Conservation (phyloP, 2,329 filamentous ascomycete genomes). For the Cladosporium oxysporum region DNA sequence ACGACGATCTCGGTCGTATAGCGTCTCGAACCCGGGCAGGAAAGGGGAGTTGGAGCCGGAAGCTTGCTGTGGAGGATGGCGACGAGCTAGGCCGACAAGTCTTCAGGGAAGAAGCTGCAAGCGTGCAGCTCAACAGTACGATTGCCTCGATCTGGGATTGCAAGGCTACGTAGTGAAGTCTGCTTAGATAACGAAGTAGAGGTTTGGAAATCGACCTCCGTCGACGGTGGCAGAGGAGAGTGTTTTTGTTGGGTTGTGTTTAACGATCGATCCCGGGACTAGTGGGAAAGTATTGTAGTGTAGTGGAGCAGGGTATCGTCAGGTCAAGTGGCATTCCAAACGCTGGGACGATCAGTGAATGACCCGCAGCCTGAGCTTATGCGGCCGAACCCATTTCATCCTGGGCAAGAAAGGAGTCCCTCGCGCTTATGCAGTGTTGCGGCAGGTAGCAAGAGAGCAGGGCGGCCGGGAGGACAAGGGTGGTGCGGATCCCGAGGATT, state of each 20-base stretch:
- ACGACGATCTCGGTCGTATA: not conserved
- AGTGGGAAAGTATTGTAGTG: not conserved
- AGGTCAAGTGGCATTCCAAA: constrained; percentile 10
- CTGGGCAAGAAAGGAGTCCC: constrained; percentile 16
- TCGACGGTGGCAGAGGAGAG: not conserved
- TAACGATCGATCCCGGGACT: constrained; percentile 9
- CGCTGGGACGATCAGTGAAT: constrained; percentile 19
- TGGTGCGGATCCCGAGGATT: constrained; percentile 16
- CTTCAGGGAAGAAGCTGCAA: constrained; percentile 18
- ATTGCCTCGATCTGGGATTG: not conserved
- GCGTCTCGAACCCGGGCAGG: constrained; percentile 4
- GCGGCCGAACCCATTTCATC: constrained; percentile 15
- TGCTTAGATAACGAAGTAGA: not conserved
- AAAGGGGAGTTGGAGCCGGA: constrained; percentile 7
- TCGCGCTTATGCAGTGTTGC: constrained; percentile 21
- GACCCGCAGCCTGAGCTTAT: constrained; percentile 18
- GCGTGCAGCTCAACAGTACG: constrained; percentile 11
- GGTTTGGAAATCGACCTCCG: not conserved
- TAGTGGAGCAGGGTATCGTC: constrained; percentile 15
- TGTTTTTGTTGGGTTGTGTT: constrained; percentile 5
- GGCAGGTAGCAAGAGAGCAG: constrained; percentile 15
- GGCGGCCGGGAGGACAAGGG: constrained; percentile 19
- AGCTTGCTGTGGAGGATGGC: constrained; percentile 6
- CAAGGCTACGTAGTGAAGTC: not conserved
- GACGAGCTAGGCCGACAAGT: constrained; percentile 11